These are phyloP conservation scores for Leptodermis oblonga DNA, from an alignment of 257 asterid genomes.

Conservation along the genomic window DNA sequence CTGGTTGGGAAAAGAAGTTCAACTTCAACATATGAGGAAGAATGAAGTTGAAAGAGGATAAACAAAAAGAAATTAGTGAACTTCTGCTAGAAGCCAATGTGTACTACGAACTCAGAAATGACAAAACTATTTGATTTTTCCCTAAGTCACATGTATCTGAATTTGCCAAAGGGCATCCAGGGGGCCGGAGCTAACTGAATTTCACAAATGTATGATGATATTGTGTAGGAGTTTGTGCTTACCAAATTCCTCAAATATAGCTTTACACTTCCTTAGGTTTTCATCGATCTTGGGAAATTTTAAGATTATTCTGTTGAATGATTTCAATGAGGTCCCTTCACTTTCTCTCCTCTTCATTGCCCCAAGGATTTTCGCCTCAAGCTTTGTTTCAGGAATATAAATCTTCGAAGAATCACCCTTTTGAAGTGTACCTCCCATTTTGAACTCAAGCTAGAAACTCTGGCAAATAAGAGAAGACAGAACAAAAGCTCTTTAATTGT, in stretches of 20 bases:
- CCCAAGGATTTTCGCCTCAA: conserved; percentile 62
- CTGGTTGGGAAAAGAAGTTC: not conserved
- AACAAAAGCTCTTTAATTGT: not conserved
- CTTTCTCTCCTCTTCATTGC: conserved; percentile 63
- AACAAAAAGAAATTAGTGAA: not conserved
- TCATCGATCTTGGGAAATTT: conserved; percentile 82
- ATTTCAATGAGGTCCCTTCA: conserved; percentile 57
- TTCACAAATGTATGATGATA: not conserved
- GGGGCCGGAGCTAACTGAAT: not conserved
- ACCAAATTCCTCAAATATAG: conserved; percentile 70
- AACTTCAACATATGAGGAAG: not conserved
- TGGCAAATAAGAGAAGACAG: not conserved
- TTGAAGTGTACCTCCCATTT: conserved; percentile 70
- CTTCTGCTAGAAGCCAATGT: not conserved
- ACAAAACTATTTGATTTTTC: not conserved
- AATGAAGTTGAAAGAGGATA: not conserved
- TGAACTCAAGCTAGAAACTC: conserved; percentile 10
- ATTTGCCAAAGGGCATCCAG: not conserved
- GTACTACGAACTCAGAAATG: not conserved
- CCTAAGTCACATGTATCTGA: not conserved
- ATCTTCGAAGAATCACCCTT: conserved; percentile 47
- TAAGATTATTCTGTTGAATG: conserved; percentile 69
- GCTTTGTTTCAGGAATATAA: conserved; percentile 60
- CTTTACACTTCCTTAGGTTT: conserved; percentile 70
- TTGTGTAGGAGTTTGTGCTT: not conserved